A percentile compares a stretch with the other conserved stretches of the same genome.
These are phyloP conservation scores for Zizania palustris DNA, from an alignment of 202 grass and related monocot species.

Conservation along the genomic window DNA sequence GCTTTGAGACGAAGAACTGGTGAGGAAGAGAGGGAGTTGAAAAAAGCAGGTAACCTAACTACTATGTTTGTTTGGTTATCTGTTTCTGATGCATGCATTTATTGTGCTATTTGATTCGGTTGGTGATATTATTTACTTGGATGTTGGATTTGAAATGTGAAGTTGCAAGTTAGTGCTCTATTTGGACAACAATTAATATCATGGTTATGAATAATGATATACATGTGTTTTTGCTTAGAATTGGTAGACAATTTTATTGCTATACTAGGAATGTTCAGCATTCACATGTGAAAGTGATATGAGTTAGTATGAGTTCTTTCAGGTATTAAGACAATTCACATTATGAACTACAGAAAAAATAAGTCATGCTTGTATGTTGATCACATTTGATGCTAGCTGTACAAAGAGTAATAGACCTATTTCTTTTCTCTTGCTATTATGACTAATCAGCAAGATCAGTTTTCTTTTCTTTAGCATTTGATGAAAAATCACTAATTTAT, in stretches of 20 bases:
- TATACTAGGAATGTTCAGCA: neutral
- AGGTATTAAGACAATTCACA: neutral
- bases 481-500: neutral
- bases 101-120: slow-evolving; percentile 1
- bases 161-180: neutral
- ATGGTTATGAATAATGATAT: slow-evolving; percentile 13
- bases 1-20: slow-evolving; percentile 77
- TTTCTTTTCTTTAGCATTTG: neutral
- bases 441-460: neutral
- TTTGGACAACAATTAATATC: slow-evolving; percentile 2
- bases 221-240: neutral
- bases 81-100: slow-evolving; percentile 5
- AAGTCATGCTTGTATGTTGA: neutral
- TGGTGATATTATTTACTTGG: neutral
- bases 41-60: slow-evolving; percentile 59
- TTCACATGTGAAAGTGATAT: slow-evolving; percentile 5
- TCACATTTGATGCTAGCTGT: neutral
- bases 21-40: slow-evolving; percentile 81
- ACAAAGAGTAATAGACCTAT: neutral
- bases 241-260: slow-evolving; percentile 7
- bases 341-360: neutral
- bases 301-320: slow-evolving; percentile 7
- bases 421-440: slow-evolving; percentile 12
- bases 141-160: slow-evolving; percentile 23
- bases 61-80: slow-evolving; percentile 13